Evolutionary conservation across 345 rosid genomes (phyloP).

Genomic region (Erucastrum elatum): DNA sequence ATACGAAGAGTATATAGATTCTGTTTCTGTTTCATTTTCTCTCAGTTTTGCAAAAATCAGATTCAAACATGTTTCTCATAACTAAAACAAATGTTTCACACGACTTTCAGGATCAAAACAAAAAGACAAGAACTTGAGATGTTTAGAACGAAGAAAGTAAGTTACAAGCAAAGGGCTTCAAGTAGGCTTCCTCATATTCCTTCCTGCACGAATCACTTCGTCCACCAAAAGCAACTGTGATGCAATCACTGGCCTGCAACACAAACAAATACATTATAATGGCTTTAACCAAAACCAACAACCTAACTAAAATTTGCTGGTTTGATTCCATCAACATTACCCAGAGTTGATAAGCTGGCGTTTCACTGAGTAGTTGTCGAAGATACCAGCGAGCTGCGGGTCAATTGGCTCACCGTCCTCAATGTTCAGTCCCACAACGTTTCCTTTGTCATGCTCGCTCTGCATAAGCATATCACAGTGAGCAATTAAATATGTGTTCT

Average conservation of each 20-base stretch:
- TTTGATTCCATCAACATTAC: conserved; percentile 46
- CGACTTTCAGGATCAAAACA: not conserved
- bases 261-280: not conserved
- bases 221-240: conserved; percentile 96
- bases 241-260: conserved; percentile 87
- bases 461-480: conserved; percentile 31
- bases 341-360: conserved; percentile 94
- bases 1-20: conserved; percentile 2
- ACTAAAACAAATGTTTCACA: conserved; percentile 1
- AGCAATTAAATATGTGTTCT: not conserved
- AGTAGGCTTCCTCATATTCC: conserved; percentile 97
- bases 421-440: conserved; percentile 79
- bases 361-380: conserved; percentile 93
- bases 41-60: conserved; percentile 14
- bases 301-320: not conserved
- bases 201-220: conserved; percentile 98
- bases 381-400: conserved; percentile 90
- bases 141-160: not conserved
- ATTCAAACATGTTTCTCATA: conserved; percentile 4
- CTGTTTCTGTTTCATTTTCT: not conserved
- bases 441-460: conserved; percentile 96
- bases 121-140: not conserved
- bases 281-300: not conserved
- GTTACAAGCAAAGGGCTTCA: conserved; percentile 30
- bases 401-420: conserved; percentile 88